Percentiles rank a stretch among this genome's conserved stretches.
Evolutionary conservation across 257 asterid genomes (phyloP).

Genomic region (Eucommia ulmoides): DNA sequence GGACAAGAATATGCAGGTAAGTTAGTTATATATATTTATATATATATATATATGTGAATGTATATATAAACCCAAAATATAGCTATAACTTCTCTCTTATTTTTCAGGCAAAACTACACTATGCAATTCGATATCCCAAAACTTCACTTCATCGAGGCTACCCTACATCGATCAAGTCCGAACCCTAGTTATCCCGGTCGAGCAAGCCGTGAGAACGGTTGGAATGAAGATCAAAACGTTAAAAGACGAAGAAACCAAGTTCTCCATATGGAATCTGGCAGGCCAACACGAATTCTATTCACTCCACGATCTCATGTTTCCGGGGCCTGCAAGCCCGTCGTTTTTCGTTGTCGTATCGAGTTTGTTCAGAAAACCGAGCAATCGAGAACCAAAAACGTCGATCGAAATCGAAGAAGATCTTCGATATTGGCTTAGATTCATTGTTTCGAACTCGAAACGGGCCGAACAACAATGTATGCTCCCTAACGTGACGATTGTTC

Average conservation of each 20-base stretch:
- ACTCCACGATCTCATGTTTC: constrained; percentile 71
- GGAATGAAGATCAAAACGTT: constrained; percentile 49
- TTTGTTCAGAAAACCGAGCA: constrained; percentile 49
- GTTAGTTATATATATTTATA: neutral
- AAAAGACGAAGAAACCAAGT: constrained; percentile 56
- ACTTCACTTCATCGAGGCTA: constrained; percentile 40
- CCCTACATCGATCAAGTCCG: constrained; percentile 55
- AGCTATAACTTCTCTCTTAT: neutral
- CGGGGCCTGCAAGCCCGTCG: constrained; percentile 73
- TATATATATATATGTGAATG: neutral
- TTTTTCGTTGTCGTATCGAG: constrained; percentile 46
- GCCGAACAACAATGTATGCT: constrained; percentile 67
- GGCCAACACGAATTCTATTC: constrained; percentile 61
- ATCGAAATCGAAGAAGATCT: constrained; percentile 68
- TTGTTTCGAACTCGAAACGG: constrained; percentile 61
- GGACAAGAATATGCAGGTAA: constrained; percentile 66
- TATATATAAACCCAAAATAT: no score
- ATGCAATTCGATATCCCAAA: constrained; percentile 43
- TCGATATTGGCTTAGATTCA: constrained; percentile 66
- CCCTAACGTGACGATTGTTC: constrained; percentile 65
- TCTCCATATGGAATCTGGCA: constrained; percentile 73
- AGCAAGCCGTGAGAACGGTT: neutral
- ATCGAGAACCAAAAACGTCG: constrained; percentile 38
- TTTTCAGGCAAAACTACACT: constrained; percentile 55
- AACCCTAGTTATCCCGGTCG: constrained; percentile 26